Percentiles rank a stretch among this genome's conserved stretches.
These are phyloP conservation scores for Fusarium fujikuroi DNA, from an alignment of 2,329 filamentous ascomycete species.

Conservation along the genomic window DNA sequence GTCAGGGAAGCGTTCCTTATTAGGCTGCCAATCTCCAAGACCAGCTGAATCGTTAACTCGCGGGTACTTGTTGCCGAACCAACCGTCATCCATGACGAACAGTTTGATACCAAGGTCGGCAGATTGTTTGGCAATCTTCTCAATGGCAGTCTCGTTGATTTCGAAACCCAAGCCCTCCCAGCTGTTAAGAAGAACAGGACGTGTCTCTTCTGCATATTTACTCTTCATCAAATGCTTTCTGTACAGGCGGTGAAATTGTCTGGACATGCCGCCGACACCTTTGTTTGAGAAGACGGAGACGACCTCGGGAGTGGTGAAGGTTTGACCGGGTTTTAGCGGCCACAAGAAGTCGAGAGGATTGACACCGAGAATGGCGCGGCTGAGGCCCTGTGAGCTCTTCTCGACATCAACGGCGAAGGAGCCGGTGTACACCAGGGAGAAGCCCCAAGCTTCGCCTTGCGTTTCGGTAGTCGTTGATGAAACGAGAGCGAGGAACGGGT, in stretches of 20 bases:
- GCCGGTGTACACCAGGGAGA: slow-evolving; percentile 72
- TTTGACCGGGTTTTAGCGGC: slow-evolving; percentile 64
- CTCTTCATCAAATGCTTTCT: slow-evolving; percentile 69
- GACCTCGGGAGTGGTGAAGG: slow-evolving; percentile 69
- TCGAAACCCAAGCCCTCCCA: slow-evolving; percentile 72
- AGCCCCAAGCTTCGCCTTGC: slow-evolving; percentile 71
- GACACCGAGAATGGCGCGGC: slow-evolving; percentile 68
- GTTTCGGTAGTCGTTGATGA: slow-evolving; percentile 68
- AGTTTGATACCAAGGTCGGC: slow-evolving; percentile 69
- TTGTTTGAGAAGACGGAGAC: slow-evolving; percentile 69
- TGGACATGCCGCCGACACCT: slow-evolving; percentile 70
- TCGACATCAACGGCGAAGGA: slow-evolving; percentile 71
- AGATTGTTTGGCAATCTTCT: slow-evolving; percentile 64
- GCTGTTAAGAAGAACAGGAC: slow-evolving; percentile 70
- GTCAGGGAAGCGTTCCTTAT: slow-evolving; percentile 67
- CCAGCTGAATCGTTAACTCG: slow-evolving; percentile 66
- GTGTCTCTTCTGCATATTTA: slow-evolving; percentile 62
- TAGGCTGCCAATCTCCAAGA: slow-evolving; percentile 71
- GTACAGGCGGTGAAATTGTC: slow-evolving; percentile 71
- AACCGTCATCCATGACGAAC: slow-evolving; percentile 74
- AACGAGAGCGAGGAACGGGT: slow-evolving; percentile 70
- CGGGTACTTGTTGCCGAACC: slow-evolving; percentile 70
- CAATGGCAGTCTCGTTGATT: slow-evolving; percentile 66
- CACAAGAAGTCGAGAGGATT: slow-evolving; percentile 71
- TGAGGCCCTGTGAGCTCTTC: slow-evolving; percentile 69